A percentile compares a stretch with the other conserved stretches of the same genome.
These are phyloP conservation scores for Pleurotus platypus DNA, from an alignment of 768 basidiomycete genomes.

Conservation along the genomic window DNA sequence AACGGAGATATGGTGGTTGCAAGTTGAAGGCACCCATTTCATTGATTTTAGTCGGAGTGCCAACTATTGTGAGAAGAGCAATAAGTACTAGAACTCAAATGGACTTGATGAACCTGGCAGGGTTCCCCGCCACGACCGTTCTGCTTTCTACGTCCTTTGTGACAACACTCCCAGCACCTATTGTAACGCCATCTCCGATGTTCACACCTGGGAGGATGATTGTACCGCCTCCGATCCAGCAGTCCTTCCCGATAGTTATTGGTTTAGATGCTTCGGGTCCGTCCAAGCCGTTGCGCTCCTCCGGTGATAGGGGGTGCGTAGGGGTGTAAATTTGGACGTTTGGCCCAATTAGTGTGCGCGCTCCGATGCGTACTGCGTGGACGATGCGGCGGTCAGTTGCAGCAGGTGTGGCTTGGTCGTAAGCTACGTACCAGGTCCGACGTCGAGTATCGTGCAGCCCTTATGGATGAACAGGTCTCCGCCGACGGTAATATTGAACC, in stretches of 20 bases:
- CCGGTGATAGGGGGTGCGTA: conserved; percentile 1
- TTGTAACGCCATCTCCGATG: conserved; percentile 8
- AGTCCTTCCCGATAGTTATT: conserved; percentile 8
- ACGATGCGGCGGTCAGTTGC: background rate
- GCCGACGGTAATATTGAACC: conserved; percentile 2
- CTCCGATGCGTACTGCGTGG: background rate
- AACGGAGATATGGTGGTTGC: no score
- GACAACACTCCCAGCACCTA: conserved; percentile 11
- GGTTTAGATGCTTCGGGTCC: conserved; percentile 1
- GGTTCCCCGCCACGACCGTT: conserved; percentile 2
- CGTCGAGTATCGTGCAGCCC: background rate
- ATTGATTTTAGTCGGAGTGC: no score
- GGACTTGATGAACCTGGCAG: background rate
- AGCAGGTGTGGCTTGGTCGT: background rate
- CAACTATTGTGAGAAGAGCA: no score
- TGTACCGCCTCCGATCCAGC: conserved; percentile 9
- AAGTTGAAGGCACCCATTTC: no score
- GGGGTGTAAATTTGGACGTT: conserved; percentile 6
- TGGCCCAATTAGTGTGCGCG: background rate
- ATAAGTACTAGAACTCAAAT: background rate
- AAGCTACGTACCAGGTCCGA: background rate
- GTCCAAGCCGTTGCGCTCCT: background rate
- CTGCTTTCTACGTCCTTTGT: conserved; percentile 8
- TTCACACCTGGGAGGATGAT: conserved; percentile 8
- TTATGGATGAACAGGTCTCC: conserved; percentile 4